phyloP scores from a whole-genome alignment of 306 rosid species.

The Glycine latifolia region DNA sequence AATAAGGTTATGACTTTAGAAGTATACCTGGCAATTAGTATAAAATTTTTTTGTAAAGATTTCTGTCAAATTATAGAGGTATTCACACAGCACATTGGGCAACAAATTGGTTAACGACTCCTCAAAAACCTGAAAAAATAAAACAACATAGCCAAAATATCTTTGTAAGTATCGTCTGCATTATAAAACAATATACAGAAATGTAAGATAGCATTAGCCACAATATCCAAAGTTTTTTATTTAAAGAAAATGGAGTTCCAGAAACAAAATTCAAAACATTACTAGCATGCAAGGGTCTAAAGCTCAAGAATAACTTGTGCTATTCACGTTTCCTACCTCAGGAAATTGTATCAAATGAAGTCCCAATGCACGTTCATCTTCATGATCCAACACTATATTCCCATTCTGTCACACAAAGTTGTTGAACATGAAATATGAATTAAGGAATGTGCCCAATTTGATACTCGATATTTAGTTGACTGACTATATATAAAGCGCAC shows the following conservation, averaged over 20 bases:
- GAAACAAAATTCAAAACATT: not conserved
- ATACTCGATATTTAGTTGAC: slow-evolving; percentile 3
- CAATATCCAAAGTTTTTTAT: not conserved
- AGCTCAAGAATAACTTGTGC: slow-evolving; percentile 33
- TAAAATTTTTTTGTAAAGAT: slow-evolving; percentile 75
- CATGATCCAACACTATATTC: slow-evolving; percentile 67
- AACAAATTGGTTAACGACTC: slow-evolving; percentile 83
- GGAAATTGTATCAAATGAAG: slow-evolving; percentile 86
- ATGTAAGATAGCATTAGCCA: not conserved
- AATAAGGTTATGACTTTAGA: slow-evolving; percentile 5
- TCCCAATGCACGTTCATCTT: slow-evolving; percentile 80
- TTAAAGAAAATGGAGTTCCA: slow-evolving; percentile 5
- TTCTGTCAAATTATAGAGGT: slow-evolving; percentile 80
- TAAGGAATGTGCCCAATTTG: slow-evolving; percentile 9
- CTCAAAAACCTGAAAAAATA: slow-evolving; percentile 72
- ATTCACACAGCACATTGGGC: slow-evolving; percentile 83
- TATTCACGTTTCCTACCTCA: slow-evolving; percentile 59
- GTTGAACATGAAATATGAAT: not conserved
- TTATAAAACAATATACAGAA: slow-evolving; percentile 4
- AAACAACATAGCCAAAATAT: not conserved
- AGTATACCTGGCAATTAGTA: slow-evolving; percentile 85
- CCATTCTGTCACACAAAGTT: slow-evolving; percentile 57
- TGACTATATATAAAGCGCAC: not conserved
- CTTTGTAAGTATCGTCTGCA: not conserved
- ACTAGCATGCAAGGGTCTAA: not conserved